These are phyloP conservation scores for Candida smagusa DNA, from an alignment of 1,139 yeast species.

Conservation along the genomic window DNA sequence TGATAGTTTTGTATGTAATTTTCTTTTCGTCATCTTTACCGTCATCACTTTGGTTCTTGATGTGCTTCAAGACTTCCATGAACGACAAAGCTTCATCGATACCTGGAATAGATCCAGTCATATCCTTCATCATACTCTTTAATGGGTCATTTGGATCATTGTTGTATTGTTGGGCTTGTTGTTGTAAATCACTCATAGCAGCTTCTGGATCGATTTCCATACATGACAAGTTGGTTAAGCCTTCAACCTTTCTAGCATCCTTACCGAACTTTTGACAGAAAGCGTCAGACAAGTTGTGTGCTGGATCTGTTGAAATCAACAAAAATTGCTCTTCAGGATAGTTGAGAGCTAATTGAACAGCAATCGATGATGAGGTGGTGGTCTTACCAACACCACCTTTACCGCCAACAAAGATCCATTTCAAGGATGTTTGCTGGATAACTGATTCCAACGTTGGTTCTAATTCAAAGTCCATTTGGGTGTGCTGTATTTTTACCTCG, in stretches of 20 bases:
- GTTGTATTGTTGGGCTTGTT: constrained; percentile 54
- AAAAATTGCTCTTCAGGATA: constrained; percentile 80
- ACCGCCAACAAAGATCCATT: constrained; percentile 98
- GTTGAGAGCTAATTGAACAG: constrained; percentile 82
- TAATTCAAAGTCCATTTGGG: constrained; percentile 42
- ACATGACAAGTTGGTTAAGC: constrained; percentile 82
- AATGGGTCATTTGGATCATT: constrained; percentile 60
- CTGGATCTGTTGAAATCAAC: constrained; percentile 95
- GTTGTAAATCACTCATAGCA: constrained; percentile 84
- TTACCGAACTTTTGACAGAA: constrained; percentile 97
- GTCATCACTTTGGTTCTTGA: constrained; percentile 64
- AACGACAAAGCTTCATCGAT: constrained; percentile 96
- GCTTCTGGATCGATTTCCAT: constrained; percentile 99
- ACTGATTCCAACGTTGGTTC: constrained; percentile 71
- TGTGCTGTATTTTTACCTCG: constrained; percentile 1
- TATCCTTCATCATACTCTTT: constrained; percentile 77
- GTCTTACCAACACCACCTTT: constrained; percentile 99
- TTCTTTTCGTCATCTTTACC: constrained; percentile 33
- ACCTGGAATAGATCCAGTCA: constrained; percentile 95
- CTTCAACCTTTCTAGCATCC: constrained; percentile 92
- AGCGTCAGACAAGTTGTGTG: constrained; percentile 95
- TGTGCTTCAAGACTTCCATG: constrained; percentile 96
- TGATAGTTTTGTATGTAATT: constrained; percentile 72
- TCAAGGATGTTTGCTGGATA: constrained; percentile 64
- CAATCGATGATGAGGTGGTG: constrained; percentile 92